Evolutionary conservation across 148 eudicot species (phyloP), one percentile per base, ranked within the genome.

Genomic region (Amaranthus hypochondriacus): DNA sequence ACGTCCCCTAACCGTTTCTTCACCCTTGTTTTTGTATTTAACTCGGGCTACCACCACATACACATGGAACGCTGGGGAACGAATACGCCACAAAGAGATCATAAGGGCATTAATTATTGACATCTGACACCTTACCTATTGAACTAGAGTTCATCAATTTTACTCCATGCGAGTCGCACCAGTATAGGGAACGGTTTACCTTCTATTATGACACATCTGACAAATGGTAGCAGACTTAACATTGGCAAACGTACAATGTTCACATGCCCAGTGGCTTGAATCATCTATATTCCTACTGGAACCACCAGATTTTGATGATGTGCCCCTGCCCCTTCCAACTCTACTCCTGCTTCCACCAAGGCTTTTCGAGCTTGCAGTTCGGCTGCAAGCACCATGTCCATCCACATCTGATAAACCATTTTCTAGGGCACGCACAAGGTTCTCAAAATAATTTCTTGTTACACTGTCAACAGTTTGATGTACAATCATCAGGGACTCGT

Each of bases 401-500:
- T 87, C 84, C 71, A 92, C 97, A 68, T 92, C 97, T 21, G 90
- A 83, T 63, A 92, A 80, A 53, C 97, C 97, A 62, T 92, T 87
- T 79, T 92, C 97, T 65, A 92, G 79, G 68, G 96, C 97, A 49
- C 90, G 89, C 51, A 92, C 97, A 6, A 92, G 89, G 83, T 92
- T 92, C 89, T 92, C 97, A 76, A 92, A 92, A 84, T 87, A 90
- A 74, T 92, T 92, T 79, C 83, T 77, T 21, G 97, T 92, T 72
- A 92, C 96, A 62, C 97, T 92, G 83, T 55, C 56, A 73, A 61
- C 68, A 66, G 75, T 48, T 9, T 52, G 6, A 75, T 56, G 69
- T 53, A 5, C 6, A 71, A 4, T 43, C 52, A 53, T 75, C 58
- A 56, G 65, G 28, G 12, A 62, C 14, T 13, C 0, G 11, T 44